Base-by-base conservation (phyloP, 306 rosid species). In the Quercus wislizeni region DNA sequence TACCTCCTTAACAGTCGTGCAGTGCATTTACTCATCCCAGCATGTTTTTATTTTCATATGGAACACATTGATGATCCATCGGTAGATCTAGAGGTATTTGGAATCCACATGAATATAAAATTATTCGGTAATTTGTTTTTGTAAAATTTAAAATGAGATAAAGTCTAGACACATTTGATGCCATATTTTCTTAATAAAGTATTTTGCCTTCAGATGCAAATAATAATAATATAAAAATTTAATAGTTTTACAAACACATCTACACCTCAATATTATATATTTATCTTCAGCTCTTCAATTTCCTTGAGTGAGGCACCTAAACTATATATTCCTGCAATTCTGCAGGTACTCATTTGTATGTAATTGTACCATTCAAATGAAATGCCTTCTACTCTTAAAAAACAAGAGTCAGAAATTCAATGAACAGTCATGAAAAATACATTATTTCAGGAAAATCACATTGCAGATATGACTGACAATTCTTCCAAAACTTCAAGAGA, bases 11-110 rank as follows among this genome's bases (percentile, higher is more conserved):
- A 65, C 71, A 31, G 71, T 31, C 49, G 46, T 13, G 68, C 46
- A 65, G 71, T 65, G 21, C 71, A 31, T 65, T 62, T 33, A 65
- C 71, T 33, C 51, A 18, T 30, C 71, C 71, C 71, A 65, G 71
- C 23, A 28, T 65, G 46, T 31, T 31, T 65, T 65, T 65, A 65
- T 17, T 65, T 65, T 65, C 71, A 31, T 31, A 21, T 46, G 10
- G 21, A 31, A 31, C 46, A 65, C 20, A 63, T 28, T 21, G 65
- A 58, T 21, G 38, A 28, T 63, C 69, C 69, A 61, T 63, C 25
- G 10, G 33, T 17, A 65, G 23, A 31, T 65, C 71, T 31, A 65
- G 23, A 65, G 25, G 71, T 43, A 65, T 65, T 65, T 18, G 51
- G 71, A 33, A 65, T n/a, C 41, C 51, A 31, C 49, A 33, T 65